Evolutionary conservation across 2,329 filamentous ascomycete species (phyloP).

Genomic region (Calycina marina): DNA sequence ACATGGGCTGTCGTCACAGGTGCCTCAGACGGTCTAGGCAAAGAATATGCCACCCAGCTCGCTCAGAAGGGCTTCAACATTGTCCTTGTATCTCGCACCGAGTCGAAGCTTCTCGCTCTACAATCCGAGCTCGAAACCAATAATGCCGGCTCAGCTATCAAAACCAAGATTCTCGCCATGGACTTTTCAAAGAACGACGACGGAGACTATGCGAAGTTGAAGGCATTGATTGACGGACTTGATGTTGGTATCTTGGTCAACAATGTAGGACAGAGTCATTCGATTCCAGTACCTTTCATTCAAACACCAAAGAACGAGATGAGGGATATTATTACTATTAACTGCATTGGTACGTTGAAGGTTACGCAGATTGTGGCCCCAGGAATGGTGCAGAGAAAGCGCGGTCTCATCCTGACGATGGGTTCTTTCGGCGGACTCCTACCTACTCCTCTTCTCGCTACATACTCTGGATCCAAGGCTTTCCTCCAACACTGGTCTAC

Average conservation of each 20-base stretch:
- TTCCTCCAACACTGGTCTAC: slow-evolving; percentile 96
- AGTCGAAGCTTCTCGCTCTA: slow-evolving; percentile 72
- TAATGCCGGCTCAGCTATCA: slow-evolving; percentile 42
- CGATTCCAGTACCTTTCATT: slow-evolving; percentile 78
- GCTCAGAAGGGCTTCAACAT: slow-evolving; percentile 89
- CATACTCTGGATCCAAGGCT: slow-evolving; percentile 94
- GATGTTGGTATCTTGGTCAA: slow-evolving; percentile 86
- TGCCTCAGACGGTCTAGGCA: slow-evolving; percentile 90
- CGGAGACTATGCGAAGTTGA: slow-evolving; percentile 63
- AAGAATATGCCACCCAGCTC: slow-evolving; percentile 86
- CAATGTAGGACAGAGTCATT: slow-evolving; percentile 92
- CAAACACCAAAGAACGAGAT: slow-evolving; percentile 70
- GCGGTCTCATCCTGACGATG: slow-evolving; percentile 90
- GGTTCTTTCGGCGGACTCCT: slow-evolving; percentile 89
- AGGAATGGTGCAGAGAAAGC: slow-evolving; percentile 69
- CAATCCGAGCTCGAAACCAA: slow-evolving; percentile 60
- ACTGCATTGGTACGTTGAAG: slow-evolving; percentile 80
- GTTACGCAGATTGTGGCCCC: slow-evolving; percentile 77
- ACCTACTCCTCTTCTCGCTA: slow-evolving; percentile 82
- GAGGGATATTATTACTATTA: slow-evolving; percentile 83
- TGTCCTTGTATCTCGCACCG: slow-evolving; percentile 87
- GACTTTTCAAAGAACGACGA: slow-evolving; percentile 76
- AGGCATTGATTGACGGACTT: slow-evolving; percentile 51
- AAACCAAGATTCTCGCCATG: slow-evolving; percentile 75
- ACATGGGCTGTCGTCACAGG: slow-evolving; percentile 93